phyloP scores from a whole-genome alignment of 495 filamentous ascomycete genomes.

The Paragyromitra xinjiangensis region DNA sequence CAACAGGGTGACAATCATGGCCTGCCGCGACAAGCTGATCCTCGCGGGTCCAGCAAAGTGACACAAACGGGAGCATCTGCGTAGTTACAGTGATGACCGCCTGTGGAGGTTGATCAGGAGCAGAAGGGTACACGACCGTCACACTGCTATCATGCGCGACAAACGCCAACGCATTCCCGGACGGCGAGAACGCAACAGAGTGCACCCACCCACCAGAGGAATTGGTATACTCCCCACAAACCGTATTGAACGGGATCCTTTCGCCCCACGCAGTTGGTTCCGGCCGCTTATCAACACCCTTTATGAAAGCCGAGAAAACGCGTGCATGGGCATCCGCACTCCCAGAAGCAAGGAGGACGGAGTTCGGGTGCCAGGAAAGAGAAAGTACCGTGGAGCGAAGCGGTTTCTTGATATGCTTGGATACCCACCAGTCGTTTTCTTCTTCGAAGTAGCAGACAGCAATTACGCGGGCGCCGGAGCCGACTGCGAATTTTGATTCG shows the following conservation, averaged over 20 bases:
- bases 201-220: slow-evolving; percentile 97
- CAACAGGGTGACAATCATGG: slow-evolving; percentile 94
- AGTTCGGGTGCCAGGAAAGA: slow-evolving; percentile 96
- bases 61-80: slow-evolving; percentile 88
- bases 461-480: slow-evolving; percentile 92
- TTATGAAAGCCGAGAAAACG: slow-evolving; percentile 95
- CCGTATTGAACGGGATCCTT: slow-evolving; percentile 93
- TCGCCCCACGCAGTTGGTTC: slow-evolving; percentile 94
- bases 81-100: slow-evolving; percentile 89
- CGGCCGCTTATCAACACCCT: slow-evolving; percentile 86
- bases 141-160: slow-evolving; percentile 93
- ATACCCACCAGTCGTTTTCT: slow-evolving; percentile 99
- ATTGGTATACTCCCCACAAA: slow-evolving; percentile 95
- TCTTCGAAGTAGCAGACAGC: slow-evolving; percentile 99
- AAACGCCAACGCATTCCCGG: slow-evolving; percentile 89
- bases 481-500: slow-evolving; percentile 96
- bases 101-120: slow-evolving; percentile 86
- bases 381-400: slow-evolving; percentile 95
- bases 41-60: slow-evolving; percentile 90
- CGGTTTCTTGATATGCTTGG: slow-evolving; percentile 98
- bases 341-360: slow-evolving; percentile 89
- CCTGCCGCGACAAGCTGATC: slow-evolving; percentile 94
- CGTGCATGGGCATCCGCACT: slow-evolving; percentile 97
- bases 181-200: slow-evolving; percentile 86
- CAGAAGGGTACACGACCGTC: slow-evolving; percentile 93